These are phyloP conservation scores for Helenozyma rhizophorensis DNA, from an alignment of 805 yeast genomes.

Conservation along the genomic window DNA sequence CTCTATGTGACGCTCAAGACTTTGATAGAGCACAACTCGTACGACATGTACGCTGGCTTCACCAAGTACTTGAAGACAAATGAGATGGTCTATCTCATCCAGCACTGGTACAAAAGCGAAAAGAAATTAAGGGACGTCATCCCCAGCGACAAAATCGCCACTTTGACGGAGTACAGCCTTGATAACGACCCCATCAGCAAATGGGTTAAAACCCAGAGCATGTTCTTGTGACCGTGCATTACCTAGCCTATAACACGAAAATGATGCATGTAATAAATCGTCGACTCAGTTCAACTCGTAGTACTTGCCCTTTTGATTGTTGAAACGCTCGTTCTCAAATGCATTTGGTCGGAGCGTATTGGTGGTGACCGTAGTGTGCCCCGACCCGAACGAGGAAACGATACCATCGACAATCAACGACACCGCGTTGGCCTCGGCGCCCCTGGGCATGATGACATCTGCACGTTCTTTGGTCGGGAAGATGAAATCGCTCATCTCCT, in stretches of 20 bases:
- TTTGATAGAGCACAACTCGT: slow-evolving; percentile 54
- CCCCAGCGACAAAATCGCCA: slow-evolving; percentile 40
- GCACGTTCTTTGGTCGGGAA: slow-evolving; percentile 68
- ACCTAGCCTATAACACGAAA: neutral
- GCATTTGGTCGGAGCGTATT: slow-evolving; percentile 25
- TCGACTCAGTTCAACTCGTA: slow-evolving; percentile 39
- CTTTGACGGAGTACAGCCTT: slow-evolving; percentile 43
- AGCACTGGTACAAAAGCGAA: slow-evolving; percentile 64
- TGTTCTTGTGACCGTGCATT: slow-evolving; percentile 4
- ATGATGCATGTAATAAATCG: neutral
- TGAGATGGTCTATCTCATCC: slow-evolving; percentile 62
- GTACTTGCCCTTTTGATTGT: slow-evolving; percentile 38
- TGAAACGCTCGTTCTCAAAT: slow-evolving; percentile 30
- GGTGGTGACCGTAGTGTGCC: slow-evolving; percentile 9
- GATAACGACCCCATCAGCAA: slow-evolving; percentile 53
- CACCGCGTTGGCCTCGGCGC: slow-evolving; percentile 57
- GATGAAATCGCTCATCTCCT: slow-evolving; percentile 65
- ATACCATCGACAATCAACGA: slow-evolving; percentile 63
- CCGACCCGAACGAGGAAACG: slow-evolving; percentile 30
- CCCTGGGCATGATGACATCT: slow-evolving; percentile 71
- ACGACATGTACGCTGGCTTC: slow-evolving; percentile 49
- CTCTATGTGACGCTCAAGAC: slow-evolving; percentile 61
- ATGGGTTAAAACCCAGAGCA: slow-evolving; percentile 15
- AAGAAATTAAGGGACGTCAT: slow-evolving; percentile 58
- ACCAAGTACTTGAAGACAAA: slow-evolving; percentile 30